Evolutionary conservation across 495 filamentous ascomycete genomes (phyloP), one percentile per base, ranked within the genome.

Genomic region (Neurospora sp.): DNA sequence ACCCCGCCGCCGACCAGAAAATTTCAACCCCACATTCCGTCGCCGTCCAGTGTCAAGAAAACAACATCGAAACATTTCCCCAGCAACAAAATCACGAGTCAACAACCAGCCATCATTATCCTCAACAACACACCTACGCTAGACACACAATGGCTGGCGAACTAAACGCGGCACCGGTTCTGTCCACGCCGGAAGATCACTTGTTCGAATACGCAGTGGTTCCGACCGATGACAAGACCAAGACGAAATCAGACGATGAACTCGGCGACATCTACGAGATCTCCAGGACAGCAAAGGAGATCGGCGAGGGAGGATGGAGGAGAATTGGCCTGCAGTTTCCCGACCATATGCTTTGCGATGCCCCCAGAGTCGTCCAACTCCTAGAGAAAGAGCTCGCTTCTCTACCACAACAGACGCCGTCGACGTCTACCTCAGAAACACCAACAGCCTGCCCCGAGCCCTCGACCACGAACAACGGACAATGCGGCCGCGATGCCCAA

Each of bases 261-360:
- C 84, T 98, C 41, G 83, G 81, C 75, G 83, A 91, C 27, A 89
- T 91, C 40, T 98, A 98, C 83, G 96, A 99, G 80, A 92, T 98
- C 72, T 84, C 90, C 73, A 87, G 91, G 71, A 98, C 96, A 0
- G 86, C 94, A 69, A 79, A 83, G 20, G 93, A 97, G 78, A 91
- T 99, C 38, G 82, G 84, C 38, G 80, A 87, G 68, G 89, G 89
- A 69, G 86, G 85, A 78, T 97, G 93, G 85, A 87, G 82, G 71
- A 87, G 91, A 47, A 89, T 98, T 68, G 96, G 93, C 9, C 84
- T 99, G 2, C 96, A 99, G 76, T 98, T 99, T 77, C 96, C 96
- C 12, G 96, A 99, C 83, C 85, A 89, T 14, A 94, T 98, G 91
- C 83, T 99, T 38, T 84, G 86, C 0, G 94, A 98, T 87, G 93